Evolutionary conservation across 2,329 filamentous ascomycete genomes (phyloP).

Genomic region (Huntiella abstrusa): DNA sequence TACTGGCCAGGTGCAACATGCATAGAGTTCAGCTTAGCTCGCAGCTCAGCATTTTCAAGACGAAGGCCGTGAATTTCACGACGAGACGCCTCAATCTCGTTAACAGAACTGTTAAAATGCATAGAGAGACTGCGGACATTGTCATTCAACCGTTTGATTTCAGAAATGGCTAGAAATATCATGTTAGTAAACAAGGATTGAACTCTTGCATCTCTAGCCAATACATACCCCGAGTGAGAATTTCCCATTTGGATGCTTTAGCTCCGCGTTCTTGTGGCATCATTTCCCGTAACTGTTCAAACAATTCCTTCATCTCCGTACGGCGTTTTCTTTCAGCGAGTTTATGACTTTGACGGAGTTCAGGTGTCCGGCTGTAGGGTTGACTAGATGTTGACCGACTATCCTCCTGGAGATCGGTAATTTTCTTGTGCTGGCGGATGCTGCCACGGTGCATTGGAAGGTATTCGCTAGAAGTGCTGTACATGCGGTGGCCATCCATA

Average conservation of each 20-base stretch:
- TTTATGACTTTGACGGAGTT: slow-evolving; percentile 68
- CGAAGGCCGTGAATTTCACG: slow-evolving; percentile 29
- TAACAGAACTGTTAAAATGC: slow-evolving; percentile 23
- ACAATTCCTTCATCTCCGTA: slow-evolving; percentile 77
- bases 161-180: slow-evolving; percentile 33
- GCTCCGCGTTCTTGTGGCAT: slow-evolving; percentile 66
- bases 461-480: slow-evolving; percentile 32
- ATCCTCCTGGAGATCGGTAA: slow-evolving; percentile 43
- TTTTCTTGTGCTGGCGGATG: slow-evolving; percentile 49
- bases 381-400: slow-evolving; percentile 35
- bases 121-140: slow-evolving; percentile 27
- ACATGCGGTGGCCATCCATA: slow-evolving; percentile 28
- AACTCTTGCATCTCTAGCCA: neutral
- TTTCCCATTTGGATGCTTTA: slow-evolving; percentile 82
- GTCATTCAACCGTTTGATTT: slow-evolving; percentile 37
- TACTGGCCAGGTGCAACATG: slow-evolving; percentile 4
- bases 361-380: slow-evolving; percentile 67
- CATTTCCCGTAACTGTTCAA: slow-evolving; percentile 59
- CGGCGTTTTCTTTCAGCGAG: slow-evolving; percentile 66
- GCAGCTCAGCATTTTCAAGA: slow-evolving; percentile 30
- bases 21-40: slow-evolving; percentile 17
- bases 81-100: slow-evolving; percentile 30
- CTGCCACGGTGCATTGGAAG: slow-evolving; percentile 52
- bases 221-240: slow-evolving; percentile 57
- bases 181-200: slow-evolving; percentile 1